Evolutionary conservation across 1,284 basidiomycete genomes (phyloP), one percentile per base, ranked within the genome.

Genomic region (Coniophora puteana): DNA sequence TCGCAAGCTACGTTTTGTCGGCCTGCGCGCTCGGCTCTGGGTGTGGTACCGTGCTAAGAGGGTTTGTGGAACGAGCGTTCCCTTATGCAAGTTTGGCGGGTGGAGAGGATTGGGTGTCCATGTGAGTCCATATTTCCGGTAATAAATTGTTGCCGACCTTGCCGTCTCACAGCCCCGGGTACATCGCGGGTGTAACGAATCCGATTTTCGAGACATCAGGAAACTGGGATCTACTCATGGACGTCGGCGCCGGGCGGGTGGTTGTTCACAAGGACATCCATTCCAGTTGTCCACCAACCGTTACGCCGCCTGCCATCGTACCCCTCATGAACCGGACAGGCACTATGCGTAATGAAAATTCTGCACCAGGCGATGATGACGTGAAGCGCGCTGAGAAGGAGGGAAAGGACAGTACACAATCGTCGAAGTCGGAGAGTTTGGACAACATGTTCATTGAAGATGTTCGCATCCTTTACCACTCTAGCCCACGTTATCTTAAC

Each of bases 141-240:
- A 10, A 23, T 13, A 8, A 7, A 42, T 21, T 25, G 10, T 17
- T 27, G 11, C 34, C 51, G 37, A 60, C 40, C 38, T 33, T 33
- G 37, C 34, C 14, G 42, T 37, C 16, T 20, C 36, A 25, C 46
- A 90, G 89, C 36, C 81, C 88, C 4, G 93, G 89, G 10, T 99
- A 87, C 60, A 93, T 99, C 42, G 94, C 93, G 5, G 94, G 94
- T 3, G 93, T 97, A 2, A 95, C 91, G 4, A 98, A 99, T 57
- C 94, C 94, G 1, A 91, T 95, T 23, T 97, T 97, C 59, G 91
- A 94, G 54, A 76, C 87, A 7, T 78, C 87, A 0, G 80, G 82
- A 1, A 74, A 78, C 13, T 99, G 95, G 95, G 94, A 99, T 61
- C 71, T 99, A 2, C 70, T 97, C 27, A 89, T 92, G 61, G 92